Evolutionary conservation across 1,284 basidiomycete genomes (phyloP).

Genomic region (Boletellus deceptivus): DNA sequence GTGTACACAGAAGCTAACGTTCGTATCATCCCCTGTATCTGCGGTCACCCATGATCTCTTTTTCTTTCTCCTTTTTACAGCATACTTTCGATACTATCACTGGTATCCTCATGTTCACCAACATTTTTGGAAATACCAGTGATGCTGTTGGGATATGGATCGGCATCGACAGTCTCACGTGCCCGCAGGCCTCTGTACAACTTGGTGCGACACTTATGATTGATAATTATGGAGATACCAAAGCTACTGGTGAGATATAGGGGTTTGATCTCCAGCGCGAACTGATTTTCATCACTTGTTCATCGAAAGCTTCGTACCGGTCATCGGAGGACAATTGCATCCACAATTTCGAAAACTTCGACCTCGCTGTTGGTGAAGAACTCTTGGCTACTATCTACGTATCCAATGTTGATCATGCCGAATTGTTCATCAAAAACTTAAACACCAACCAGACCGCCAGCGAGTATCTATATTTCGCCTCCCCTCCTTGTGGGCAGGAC

Average conservation of each 20-base stretch:
- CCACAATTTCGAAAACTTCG: too few relatives aligned
- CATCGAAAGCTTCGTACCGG: constrained; percentile 3
- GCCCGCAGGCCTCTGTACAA: too few relatives aligned
- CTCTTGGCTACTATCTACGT: too few relatives aligned
- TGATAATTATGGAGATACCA: neutral
- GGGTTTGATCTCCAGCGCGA: neutral
- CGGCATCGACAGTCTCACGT: neutral
- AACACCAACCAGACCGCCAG: constrained; percentile 1
- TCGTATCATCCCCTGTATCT: neutral
- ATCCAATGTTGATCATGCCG: too few relatives aligned
- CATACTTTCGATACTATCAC: neutral
- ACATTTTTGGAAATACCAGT: neutral
- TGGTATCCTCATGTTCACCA: neutral
- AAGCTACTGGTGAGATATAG: neutral
- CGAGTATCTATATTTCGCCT: neutral
- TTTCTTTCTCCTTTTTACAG: neutral
- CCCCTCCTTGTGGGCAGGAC: constrained; percentile 8
- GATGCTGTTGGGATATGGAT: neutral
- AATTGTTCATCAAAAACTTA: constrained; percentile 17
- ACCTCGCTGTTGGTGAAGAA: constrained; percentile 17
- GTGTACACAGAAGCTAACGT: neutral
- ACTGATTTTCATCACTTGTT: neutral
- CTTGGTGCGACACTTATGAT: constrained; percentile 6
- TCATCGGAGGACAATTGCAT: too few relatives aligned
- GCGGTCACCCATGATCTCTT: neutral